A percentile compares a stretch with the other conserved stretches of the same genome.
Evolutionary conservation across 2,329 filamentous ascomycete genomes (phyloP).

Genomic region (Colletotrichum filicis): DNA sequence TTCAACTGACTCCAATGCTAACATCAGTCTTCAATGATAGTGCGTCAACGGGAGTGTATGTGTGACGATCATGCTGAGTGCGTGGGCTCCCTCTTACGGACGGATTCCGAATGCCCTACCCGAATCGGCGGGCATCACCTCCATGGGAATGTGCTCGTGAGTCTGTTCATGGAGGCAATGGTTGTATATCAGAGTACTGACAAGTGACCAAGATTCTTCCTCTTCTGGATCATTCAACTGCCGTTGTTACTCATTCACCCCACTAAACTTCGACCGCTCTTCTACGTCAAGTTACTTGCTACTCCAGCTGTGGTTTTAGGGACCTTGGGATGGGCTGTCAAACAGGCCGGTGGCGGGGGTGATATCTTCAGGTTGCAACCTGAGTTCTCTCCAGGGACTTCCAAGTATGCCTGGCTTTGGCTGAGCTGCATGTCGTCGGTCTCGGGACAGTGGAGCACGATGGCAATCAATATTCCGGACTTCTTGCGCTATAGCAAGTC

Average conservation of each 20-base stretch:
- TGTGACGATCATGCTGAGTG: slow-evolving; percentile 47
- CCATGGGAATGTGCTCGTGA: slow-evolving; percentile 35
- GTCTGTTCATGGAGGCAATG: not conserved
- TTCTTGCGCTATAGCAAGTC: slow-evolving; percentile 51
- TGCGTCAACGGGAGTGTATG: not conserved
- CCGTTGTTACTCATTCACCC: slow-evolving; percentile 66
- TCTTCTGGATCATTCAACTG: slow-evolving; percentile 67
- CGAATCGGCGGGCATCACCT: slow-evolving; percentile 60
- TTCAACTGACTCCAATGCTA: slow-evolving; percentile 28
- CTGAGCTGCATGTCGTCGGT: slow-evolving; percentile 34
- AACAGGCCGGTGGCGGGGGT: slow-evolving; percentile 34
- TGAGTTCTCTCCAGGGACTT: slow-evolving; percentile 18
- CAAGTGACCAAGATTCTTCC: slow-evolving; percentile 56
- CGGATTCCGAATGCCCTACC: slow-evolving; percentile 64
- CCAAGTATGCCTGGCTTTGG: slow-evolving; percentile 32
- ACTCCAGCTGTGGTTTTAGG: slow-evolving; percentile 34
- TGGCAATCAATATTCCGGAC: slow-evolving; percentile 56
- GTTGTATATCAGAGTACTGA: not conserved
- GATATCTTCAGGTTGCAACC: slow-evolving; percentile 35
- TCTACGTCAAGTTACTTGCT: slow-evolving; percentile 58
- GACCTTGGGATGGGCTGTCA: slow-evolving; percentile 37
- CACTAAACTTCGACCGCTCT: slow-evolving; percentile 63
- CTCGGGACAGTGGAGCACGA: slow-evolving; percentile 42
- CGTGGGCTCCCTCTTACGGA: slow-evolving; percentile 66
- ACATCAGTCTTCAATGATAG: slow-evolving; percentile 34